Conservation (phyloP, 2,329 filamentous ascomycete species). For the Epichloe uncinata region DNA sequence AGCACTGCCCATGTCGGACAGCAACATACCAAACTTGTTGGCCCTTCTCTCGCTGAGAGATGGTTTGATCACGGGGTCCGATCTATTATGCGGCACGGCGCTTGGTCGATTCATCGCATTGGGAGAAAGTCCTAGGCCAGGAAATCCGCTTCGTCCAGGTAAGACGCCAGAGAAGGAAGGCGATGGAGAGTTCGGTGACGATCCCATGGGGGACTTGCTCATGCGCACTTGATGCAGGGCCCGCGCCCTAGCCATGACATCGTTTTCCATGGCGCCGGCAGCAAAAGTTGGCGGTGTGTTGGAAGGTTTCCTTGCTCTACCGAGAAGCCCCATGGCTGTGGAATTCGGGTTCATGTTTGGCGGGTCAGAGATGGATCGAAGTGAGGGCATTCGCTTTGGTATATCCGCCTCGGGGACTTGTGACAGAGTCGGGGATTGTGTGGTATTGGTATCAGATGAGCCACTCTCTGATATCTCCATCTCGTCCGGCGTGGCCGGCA, state of each 20-base stretch:
- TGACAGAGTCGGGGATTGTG: conserved; percentile 34
- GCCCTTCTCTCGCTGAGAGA: conserved; percentile 54
- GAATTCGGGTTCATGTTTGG: conserved; percentile 65
- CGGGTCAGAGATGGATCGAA: conserved; percentile 47
- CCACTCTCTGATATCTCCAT: conserved; percentile 21
- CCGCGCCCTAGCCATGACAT: conserved; percentile 33
- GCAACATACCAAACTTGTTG: conserved; percentile 40
- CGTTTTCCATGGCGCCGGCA: conserved; percentile 21
- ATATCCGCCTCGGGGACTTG: conserved; percentile 22
- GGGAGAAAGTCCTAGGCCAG: conserved; percentile 29
- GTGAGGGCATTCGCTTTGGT: conserved; percentile 41
- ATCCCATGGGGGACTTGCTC: conserved; percentile 22
- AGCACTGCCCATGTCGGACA: conserved; percentile 36
- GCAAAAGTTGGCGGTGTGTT: conserved; percentile 25
- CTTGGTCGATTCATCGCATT: conserved; percentile 28
- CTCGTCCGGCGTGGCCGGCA: conserved; percentile 35
- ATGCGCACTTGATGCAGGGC: conserved; percentile 33
- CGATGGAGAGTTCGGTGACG: conserved; percentile 17
- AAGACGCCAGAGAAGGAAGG: conserved; percentile 20
- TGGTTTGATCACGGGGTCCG: conserved; percentile 38
- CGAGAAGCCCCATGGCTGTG: conserved; percentile 68
- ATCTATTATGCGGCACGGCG: conserved; percentile 36
- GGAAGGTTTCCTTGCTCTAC: conserved; percentile 43
- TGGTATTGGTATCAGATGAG: conserved; percentile 16
- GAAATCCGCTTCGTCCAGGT: conserved; percentile 28